Conservation (phyloP, 805 yeast species). For the Candida suzukii region DNA sequence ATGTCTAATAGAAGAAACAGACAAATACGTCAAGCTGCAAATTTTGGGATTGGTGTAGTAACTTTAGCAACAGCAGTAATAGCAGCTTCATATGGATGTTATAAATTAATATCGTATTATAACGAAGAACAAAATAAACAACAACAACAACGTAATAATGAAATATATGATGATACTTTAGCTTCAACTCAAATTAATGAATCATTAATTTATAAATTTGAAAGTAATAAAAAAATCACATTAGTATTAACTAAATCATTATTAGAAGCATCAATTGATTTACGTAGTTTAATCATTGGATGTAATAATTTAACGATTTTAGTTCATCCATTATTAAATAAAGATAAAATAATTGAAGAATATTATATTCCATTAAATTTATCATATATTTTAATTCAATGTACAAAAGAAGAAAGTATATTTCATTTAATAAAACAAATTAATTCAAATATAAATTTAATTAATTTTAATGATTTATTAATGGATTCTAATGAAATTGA, state of each 20-base stretch:
- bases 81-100: background rate
- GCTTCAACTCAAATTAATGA: background rate
- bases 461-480: constrained; percentile 14
- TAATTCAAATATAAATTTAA: constrained; percentile 16
- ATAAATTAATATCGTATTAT: too few relatives aligned
- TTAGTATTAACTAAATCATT: constrained; percentile 12
- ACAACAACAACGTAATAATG: too few relatives aligned
- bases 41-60: background rate
- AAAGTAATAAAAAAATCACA: constrained; percentile 5
- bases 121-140: background rate
- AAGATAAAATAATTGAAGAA: constrained; percentile 7
- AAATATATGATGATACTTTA: background rate
- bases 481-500: constrained; percentile 8
- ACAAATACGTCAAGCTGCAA: too few relatives aligned
- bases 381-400: constrained; percentile 31
- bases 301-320: constrained; percentile 19
- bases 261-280: constrained; percentile 3
- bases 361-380: constrained; percentile 14
- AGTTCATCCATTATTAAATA: constrained; percentile 19
- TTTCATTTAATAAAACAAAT: constrained; percentile 52
- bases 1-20: background rate
- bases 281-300: constrained; percentile 5
- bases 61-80: too few relatives aligned
- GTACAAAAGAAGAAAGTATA: constrained; percentile 41
- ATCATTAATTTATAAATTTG: background rate